Evolutionary conservation across 768 basidiomycete genomes (phyloP).

Genomic region (Postia placenta): DNA sequence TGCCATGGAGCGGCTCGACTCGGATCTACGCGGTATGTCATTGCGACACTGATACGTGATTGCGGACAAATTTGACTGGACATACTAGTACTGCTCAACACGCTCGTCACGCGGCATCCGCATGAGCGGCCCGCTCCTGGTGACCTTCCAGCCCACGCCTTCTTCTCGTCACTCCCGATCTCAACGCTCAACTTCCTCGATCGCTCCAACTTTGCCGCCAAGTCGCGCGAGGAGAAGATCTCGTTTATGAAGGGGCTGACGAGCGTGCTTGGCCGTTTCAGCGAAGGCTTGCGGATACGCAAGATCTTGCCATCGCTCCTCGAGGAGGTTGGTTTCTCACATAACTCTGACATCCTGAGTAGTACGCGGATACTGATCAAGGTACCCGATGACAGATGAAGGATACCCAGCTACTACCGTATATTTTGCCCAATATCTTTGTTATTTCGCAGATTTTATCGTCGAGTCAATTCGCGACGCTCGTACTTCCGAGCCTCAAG

Average conservation of each 20-base stretch:
- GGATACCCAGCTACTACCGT: constrained; percentile 87
- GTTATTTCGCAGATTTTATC: constrained; percentile 75
- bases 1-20: constrained; percentile 60
- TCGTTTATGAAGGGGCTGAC: constrained; percentile 91
- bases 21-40: constrained; percentile 66
- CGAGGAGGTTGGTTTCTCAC: constrained; percentile 69
- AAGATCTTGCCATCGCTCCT: constrained; percentile 90
- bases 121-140: constrained; percentile 69
- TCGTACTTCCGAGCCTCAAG: constrained; percentile 82
- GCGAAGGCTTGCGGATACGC: constrained; percentile 76
- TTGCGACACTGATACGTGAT: constrained; percentile 1
- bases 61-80: constrained; percentile 6
- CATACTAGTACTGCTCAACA: constrained; percentile 62
- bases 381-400: constrained; percentile 59
- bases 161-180: constrained; percentile 94
- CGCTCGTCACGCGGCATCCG: constrained; percentile 77
- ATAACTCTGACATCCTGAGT: not conserved
- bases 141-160: constrained; percentile 76
- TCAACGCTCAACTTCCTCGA: constrained; percentile 96
- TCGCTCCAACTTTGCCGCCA: constrained; percentile 90
- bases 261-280: constrained; percentile 76
- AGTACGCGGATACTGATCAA: too few species aligned
- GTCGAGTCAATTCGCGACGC: constrained; percentile 70
- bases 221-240: constrained; percentile 92
- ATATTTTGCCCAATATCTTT: constrained; percentile 95